phyloP scores from a whole-genome alignment of 2,329 filamentous ascomycete species.

The Colletotrichum chlorophyti region DNA sequence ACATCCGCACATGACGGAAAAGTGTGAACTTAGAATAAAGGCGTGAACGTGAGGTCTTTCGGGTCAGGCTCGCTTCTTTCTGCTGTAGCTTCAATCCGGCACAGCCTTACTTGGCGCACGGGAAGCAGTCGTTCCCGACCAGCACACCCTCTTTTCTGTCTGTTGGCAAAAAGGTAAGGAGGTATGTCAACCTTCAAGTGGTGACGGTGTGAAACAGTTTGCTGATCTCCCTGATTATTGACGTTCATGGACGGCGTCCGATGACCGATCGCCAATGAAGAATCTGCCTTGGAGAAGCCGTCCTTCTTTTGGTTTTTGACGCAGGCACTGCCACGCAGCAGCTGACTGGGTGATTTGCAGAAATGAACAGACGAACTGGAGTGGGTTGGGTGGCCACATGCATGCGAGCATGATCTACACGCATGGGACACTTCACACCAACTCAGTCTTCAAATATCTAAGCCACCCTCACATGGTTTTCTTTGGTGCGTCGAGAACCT shows the following conservation, averaged over 20 bases:
- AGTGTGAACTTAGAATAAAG: too few species aligned
- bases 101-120: not conserved
- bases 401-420: not conserved
- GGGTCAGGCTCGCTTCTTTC: too few species aligned
- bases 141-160: not conserved
- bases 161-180: too few species aligned
- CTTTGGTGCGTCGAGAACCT: too few species aligned
- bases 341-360: conserved; percentile 2
- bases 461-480: conserved; percentile 9
- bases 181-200: not conserved
- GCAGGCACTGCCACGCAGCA: not conserved
- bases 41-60: too few species aligned
- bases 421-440: conserved; percentile 18
- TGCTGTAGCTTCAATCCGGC: too few species aligned
- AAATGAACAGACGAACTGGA: conserved; percentile 16
- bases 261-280: not conserved
- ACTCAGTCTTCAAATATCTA: conserved; percentile 2
- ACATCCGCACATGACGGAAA: too few species aligned
- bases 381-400: not conserved
- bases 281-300: not conserved
- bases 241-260: too few species aligned
- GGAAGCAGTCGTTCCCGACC: not conserved
- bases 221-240: not conserved
- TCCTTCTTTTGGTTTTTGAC: not conserved
- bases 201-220: not conserved